Base-by-base conservation (phyloP, 73 alveolate genomes). In the Uronychia binucleata region DNA sequence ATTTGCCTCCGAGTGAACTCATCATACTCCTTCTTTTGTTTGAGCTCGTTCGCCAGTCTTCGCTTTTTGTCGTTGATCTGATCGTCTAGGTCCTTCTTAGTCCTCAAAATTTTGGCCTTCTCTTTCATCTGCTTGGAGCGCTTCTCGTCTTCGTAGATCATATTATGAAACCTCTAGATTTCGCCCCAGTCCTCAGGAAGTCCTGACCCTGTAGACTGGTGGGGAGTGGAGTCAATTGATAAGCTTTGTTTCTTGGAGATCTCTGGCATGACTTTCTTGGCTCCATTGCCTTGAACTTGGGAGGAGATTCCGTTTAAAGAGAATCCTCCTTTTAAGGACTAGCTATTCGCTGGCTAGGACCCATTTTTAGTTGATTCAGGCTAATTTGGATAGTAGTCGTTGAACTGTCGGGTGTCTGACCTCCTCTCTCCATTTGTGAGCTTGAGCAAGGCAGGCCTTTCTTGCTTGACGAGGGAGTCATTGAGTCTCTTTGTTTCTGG, bases 181-280 rank as follows among this genome's bases (percentile, higher is more conserved):
- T 83, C 90, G 28, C 30, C 78, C 90, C 90, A 83, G 74, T 83
- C 90, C 32, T 83, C 90, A n/a, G n/a, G n/a, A 46, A 19, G 67
- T 11, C n/a, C 67, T 11, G 19, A 5, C 67, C 58, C 90, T 31
- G 84, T 14, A 1, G 34, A 29, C 30, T 83, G 58, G 1, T 81
- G 34, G 14, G 84, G 57, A 13, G 31, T 27, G 30, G 81, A 59
- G 30, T 58, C 85, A n/a, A n/a, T n/a, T n/a, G n/a, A n/a, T n/a
- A n/a, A n/a, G n/a, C n/a, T n/a, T n/a, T n/a, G n/a, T n/a, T n/a
- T n/a, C n/a, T n/a, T 29, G 29, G 26, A 13, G 31, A 33, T 26
- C 19, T 26, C 30, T n/a, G n/a, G n/a, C n/a, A n/a, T n/a, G n/a
- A n/a, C n/a, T n/a, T n/a, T n/a, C n/a, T n/a, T n/a, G n/a, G n/a